These are phyloP conservation scores for Forsythia suspensa DNA, from an alignment of 257 asterid species.

Conservation along the genomic window DNA sequence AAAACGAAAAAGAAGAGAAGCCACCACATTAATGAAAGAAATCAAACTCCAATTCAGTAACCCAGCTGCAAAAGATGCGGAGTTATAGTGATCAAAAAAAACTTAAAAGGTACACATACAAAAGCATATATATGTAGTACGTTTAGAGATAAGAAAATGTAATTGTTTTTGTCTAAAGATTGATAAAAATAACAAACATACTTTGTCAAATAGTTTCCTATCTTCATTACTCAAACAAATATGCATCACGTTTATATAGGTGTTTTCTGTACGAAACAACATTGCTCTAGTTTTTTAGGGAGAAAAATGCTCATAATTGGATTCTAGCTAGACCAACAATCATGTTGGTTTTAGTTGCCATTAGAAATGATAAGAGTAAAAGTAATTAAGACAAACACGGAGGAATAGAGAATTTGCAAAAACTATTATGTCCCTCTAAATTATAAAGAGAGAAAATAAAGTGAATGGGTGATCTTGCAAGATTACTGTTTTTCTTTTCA, in stretches of 20 bases:
- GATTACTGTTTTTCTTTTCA: no score
- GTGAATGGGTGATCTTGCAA: no score
- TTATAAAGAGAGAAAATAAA: neutral
- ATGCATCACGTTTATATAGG: neutral
- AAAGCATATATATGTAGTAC: neutral
- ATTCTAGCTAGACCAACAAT: neutral
- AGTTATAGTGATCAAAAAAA: neutral
- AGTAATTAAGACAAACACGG: neutral
- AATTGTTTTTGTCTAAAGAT: neutral
- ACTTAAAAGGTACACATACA: neutral
- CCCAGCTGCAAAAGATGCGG: slow-evolving; percentile 57
- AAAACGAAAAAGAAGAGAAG: slow-evolving; percentile 65
- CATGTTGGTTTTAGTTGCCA: neutral
- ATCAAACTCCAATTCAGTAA: slow-evolving; percentile 78
- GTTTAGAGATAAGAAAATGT: neutral
- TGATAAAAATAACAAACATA: neutral
- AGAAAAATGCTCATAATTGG: neutral
- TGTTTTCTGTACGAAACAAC: neutral
- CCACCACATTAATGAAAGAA: slow-evolving; percentile 62
- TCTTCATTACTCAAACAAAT: neutral
- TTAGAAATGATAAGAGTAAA: neutral
- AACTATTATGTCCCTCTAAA: neutral
- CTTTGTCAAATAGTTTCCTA: neutral
- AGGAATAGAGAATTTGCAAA: neutral
- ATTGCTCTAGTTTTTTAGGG: neutral